Base-by-base conservation (phyloP, 78 protist species). In the Speleostelium caveatum region DNA sequence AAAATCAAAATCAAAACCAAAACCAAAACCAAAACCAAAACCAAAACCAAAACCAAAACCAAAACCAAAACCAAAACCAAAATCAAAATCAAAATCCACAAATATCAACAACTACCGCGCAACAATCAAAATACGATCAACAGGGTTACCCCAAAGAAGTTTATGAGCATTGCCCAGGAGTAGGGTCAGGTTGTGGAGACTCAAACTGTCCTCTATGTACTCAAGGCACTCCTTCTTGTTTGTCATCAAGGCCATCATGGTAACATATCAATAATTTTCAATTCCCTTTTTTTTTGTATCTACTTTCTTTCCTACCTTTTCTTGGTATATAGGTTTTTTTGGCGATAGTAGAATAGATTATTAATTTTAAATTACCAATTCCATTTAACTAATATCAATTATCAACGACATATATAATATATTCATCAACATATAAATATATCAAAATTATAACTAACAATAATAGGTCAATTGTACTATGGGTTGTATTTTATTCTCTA, bases 401-500 rank as follows among this genome's bases (percentile, higher is more conserved):
- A n/a, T n/a, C n/a, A n/a, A n/a, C n/a, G n/a, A n/a, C n/a, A n/a
- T n/a, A n/a, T n/a, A n/a, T n/a, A n/a, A n/a, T n/a, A n/a, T n/a
- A n/a, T n/a, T n/a, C n/a, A n/a, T n/a, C n/a, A n/a, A n/a, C n/a
- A n/a, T n/a, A n/a, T n/a, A n/a, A n/a, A n/a, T n/a, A n/a, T n/a
- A n/a, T n/a, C n/a, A n/a, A n/a, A n/a, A n/a, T n/a, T n/a, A n/a
- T n/a, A n/a, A n/a, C n/a, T n/a, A n/a, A n/a, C n/a, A n/a, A n/a
- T n/a, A n/a, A n/a, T n/a, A n/a, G n/a, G n/a, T 83, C 91, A 0
- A 83, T 67, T 24, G 69, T 83, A n/a, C 38, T 83, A n/a, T 83
- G 91, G 91, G 91, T 83, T 58, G 91, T 83, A 14, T 83, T 83
- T 69, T 83, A 67, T 69, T 19, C 79, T 22, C 35, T 83, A 2